A percentile compares a stretch with the other conserved stretches of the same genome.
These are phyloP conservation scores for Chaetomiaceae sp. DNA, from an alignment of 2,329 filamentous ascomycete species.

Conservation along the genomic window DNA sequence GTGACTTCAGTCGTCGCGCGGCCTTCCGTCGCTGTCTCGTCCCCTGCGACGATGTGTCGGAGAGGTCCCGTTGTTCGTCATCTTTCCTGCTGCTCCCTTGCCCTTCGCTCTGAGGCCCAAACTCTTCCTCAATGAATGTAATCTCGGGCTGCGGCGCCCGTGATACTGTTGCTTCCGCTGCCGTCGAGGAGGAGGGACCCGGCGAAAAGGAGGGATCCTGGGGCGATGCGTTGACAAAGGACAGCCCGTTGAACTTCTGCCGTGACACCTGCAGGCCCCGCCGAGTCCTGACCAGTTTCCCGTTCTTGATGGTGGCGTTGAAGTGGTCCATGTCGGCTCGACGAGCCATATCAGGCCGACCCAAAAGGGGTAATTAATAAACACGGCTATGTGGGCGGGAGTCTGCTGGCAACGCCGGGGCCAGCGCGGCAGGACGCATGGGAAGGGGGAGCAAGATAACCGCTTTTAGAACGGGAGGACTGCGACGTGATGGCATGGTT, in stretches of 20 bases:
- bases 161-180: constrained; percentile 8
- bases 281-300: constrained; percentile 33
- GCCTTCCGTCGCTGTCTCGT: constrained; percentile 13
- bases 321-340: constrained; percentile 33
- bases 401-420: not conserved
- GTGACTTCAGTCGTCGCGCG: constrained; percentile 6
- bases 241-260: constrained; percentile 34
- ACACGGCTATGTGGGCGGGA: not conserved
- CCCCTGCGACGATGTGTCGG: constrained; percentile 4
- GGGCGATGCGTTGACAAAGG: constrained; percentile 34
- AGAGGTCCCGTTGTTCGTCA: not conserved
- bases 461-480: not conserved
- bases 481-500: too few relatives aligned
- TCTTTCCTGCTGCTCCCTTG: constrained; percentile 3
- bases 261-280: constrained; percentile 36
- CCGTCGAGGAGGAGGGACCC: constrained; percentile 1
- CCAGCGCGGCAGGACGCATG: not conserved
- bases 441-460: constrained; percentile 2
- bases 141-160: constrained; percentile 22
- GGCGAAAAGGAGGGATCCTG: constrained; percentile 13
- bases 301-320: constrained; percentile 33
- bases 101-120: constrained; percentile 3
- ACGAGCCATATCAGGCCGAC: not conserved
- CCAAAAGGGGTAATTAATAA: constrained; percentile 5
- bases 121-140: constrained; percentile 25